phyloP scores from a whole-genome alignment of 495 filamentous ascomycete species.

The Daldinia concentrica region DNA sequence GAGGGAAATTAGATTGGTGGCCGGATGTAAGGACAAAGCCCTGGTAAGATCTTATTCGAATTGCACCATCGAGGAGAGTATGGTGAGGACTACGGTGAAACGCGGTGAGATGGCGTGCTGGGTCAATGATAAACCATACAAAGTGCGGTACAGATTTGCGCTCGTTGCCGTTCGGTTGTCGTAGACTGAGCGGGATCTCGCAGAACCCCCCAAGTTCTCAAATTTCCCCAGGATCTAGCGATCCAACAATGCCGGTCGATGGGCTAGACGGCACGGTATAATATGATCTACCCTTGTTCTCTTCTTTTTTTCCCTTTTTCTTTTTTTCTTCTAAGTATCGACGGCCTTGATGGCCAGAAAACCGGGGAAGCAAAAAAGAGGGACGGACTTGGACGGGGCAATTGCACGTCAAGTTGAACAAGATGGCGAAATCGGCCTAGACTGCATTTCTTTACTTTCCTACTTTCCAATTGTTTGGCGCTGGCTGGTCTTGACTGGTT shows the following conservation, averaged over 20 bases:
- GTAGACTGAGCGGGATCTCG: constrained; percentile 28
- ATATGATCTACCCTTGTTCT: background rate
- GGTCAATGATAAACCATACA: constrained; percentile 20
- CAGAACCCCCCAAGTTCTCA: constrained; percentile 5
- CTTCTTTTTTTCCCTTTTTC: background rate
- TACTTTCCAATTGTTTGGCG: constrained; percentile 4
- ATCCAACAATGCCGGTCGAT: background rate
- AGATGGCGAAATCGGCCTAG: constrained; percentile 42
- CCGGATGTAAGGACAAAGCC: constrained; percentile 39
- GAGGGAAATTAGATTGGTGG: constrained; percentile 27
- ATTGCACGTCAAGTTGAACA: constrained; percentile 25
- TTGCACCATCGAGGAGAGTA: constrained; percentile 41
- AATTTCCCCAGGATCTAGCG: background rate
- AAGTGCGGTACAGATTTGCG: background rate
- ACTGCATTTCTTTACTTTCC: constrained; percentile 13
- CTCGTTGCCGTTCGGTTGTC: constrained; percentile 5
- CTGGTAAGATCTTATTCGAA: constrained; percentile 26
- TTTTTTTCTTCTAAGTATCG: background rate
- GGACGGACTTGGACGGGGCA: background rate
- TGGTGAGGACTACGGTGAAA: constrained; percentile 41
- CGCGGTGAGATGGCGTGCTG: constrained; percentile 30
- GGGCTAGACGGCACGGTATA: background rate
- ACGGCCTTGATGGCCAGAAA: background rate
- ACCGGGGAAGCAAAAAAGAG: background rate
- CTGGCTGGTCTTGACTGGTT: constrained; percentile 14